A percentile compares a stretch with the other conserved stretches of the same genome.
phyloP scores from a whole-genome alignment of 2,329 filamentous ascomycete species.

The Ascochyta clinopodiicola region DNA sequence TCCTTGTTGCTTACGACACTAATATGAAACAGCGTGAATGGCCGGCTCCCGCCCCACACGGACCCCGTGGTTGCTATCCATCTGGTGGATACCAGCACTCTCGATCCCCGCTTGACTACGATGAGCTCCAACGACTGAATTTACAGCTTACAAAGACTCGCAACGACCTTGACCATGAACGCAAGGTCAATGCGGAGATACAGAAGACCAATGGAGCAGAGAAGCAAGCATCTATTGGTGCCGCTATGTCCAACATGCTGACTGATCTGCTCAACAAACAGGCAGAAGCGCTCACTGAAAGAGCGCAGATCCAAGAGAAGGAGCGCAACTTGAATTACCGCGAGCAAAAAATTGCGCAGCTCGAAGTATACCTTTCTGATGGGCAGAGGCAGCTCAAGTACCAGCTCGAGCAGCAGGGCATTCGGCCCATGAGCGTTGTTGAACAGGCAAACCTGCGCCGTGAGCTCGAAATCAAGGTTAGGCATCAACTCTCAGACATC shows the following conservation, averaged over 20 bases:
- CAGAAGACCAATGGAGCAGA: slow-evolving; percentile 17
- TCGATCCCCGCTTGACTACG: slow-evolving; percentile 4
- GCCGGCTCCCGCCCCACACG: background rate
- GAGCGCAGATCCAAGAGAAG: slow-evolving; percentile 16
- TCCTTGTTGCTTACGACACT: background rate
- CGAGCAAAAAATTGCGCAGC: slow-evolving; percentile 19
- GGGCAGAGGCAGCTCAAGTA: slow-evolving; percentile 31
- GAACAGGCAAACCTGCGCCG: slow-evolving; percentile 13
- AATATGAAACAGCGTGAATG: background rate
- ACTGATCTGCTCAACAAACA: slow-evolving; percentile 25
- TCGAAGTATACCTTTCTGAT: slow-evolving; percentile 27
- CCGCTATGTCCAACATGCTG: slow-evolving; percentile 18
- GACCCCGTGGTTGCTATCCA: slow-evolving; percentile 3
- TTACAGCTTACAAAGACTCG: slow-evolving; percentile 22
- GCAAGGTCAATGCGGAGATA: slow-evolving; percentile 15
- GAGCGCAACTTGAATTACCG: slow-evolving; percentile 21
- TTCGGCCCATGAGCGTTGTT: slow-evolving; percentile 12
- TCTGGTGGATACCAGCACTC: background rate
- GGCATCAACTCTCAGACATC: slow-evolving; percentile 2
- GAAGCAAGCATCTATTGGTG: slow-evolving; percentile 12
- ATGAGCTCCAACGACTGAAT: slow-evolving; percentile 16
- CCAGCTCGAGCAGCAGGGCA: slow-evolving; percentile 17
- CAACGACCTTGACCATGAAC: slow-evolving; percentile 24
- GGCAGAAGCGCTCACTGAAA: slow-evolving; percentile 11
- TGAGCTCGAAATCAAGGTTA: slow-evolving; percentile 12